These are phyloP conservation scores for Incumbomyces lentus DNA, from an alignment of 2,329 filamentous ascomycete species.

Conservation along the genomic window DNA sequence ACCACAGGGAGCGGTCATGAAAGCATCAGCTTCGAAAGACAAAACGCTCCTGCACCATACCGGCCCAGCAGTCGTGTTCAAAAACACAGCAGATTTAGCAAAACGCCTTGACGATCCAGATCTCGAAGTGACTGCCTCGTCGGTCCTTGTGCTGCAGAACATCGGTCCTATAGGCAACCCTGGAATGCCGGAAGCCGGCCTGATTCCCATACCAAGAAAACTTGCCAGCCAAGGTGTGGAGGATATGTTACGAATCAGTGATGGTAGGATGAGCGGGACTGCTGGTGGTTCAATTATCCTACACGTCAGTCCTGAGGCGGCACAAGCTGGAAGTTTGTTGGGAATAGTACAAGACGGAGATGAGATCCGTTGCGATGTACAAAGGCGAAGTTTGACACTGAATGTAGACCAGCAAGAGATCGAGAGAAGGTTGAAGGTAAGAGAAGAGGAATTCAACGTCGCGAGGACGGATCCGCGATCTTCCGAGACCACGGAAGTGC, in stretches of 20 bases:
- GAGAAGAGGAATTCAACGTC: neutral
- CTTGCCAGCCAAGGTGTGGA: slow-evolving; percentile 37
- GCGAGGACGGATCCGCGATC: too few relatives aligned
- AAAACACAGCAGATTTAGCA: slow-evolving; percentile 38
- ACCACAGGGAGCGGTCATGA: slow-evolving; percentile 40
- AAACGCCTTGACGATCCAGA: slow-evolving; percentile 36
- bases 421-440: slow-evolving; percentile 27
- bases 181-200: slow-evolving; percentile 44
- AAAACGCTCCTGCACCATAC: slow-evolving; percentile 34
- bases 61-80: slow-evolving; percentile 40
- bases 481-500: neutral
- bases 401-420: slow-evolving; percentile 35
- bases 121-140: slow-evolving; percentile 34
- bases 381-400: slow-evolving; percentile 32
- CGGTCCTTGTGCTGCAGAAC: slow-evolving; percentile 38
- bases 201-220: slow-evolving; percentile 43
- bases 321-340: slow-evolving; percentile 37
- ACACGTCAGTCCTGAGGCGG: slow-evolving; percentile 45
- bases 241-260: slow-evolving; percentile 45
- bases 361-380: slow-evolving; percentile 37
- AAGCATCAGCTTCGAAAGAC: slow-evolving; percentile 42
- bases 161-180: slow-evolving; percentile 44
- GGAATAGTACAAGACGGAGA: slow-evolving; percentile 41
- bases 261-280: slow-evolving; percentile 47
- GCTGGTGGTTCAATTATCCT: slow-evolving; percentile 46